Conservation (phyloP, 2,329 filamentous ascomycete species). For the Bipolaris victoriae region DNA sequence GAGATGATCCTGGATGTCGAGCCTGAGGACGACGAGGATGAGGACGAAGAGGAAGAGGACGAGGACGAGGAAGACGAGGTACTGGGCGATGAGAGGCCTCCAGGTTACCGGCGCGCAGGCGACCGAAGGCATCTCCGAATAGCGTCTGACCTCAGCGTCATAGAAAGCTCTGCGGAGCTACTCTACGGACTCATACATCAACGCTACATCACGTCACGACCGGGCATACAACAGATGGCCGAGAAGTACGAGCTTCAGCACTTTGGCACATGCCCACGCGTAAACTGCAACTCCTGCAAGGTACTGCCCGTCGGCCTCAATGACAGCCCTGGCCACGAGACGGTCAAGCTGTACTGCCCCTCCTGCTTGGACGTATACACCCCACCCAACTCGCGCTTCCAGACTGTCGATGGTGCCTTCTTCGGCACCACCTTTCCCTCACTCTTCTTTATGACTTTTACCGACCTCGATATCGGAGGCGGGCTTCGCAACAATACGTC, state of each 20-base stretch:
- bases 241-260: slow-evolving; percentile 98
- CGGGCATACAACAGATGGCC: slow-evolving; percentile 98
- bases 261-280: slow-evolving; percentile 94
- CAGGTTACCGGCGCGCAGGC: slow-evolving; percentile 52
- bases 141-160: slow-evolving; percentile 90
- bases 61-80: slow-evolving; percentile 60
- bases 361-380: slow-evolving; percentile 97
- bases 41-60: slow-evolving; percentile 72
- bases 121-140: slow-evolving; percentile 79
- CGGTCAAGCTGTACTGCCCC: slow-evolving; percentile 97
- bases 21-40: slow-evolving; percentile 88
- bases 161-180: slow-evolving; percentile 97
- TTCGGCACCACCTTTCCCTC: slow-evolving; percentile 97
- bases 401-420: slow-evolving; percentile 96
- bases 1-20: slow-evolving; percentile 99
- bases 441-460: slow-evolving; percentile 97
- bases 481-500: slow-evolving; percentile 66
- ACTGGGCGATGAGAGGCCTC: slow-evolving; percentile 63
- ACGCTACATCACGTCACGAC: slow-evolving; percentile 94
- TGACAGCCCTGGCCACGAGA: slow-evolving; percentile 94
- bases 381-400: slow-evolving; percentile 94
- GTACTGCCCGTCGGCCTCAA: slow-evolving; percentile 92
- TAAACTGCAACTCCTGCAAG: slow-evolving; percentile 86
- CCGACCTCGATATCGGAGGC: slow-evolving; percentile 84
- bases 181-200: slow-evolving; percentile 98